These are phyloP conservation scores for Nakataea oryzae DNA, from an alignment of 2,329 filamentous ascomycete genomes.

Conservation along the genomic window DNA sequence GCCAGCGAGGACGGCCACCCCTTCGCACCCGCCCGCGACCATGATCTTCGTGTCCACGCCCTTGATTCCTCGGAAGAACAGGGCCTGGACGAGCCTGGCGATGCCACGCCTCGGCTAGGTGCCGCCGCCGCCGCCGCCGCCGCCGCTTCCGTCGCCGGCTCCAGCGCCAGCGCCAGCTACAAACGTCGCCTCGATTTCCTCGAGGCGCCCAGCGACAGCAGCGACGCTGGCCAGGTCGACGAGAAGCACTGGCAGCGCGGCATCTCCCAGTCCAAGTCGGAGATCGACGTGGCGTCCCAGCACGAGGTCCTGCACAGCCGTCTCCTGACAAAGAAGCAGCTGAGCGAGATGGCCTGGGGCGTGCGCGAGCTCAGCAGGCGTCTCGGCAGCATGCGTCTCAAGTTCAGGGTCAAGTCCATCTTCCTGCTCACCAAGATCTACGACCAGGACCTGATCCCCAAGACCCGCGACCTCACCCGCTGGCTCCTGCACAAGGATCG, in stretches of 20 bases:
- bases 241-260: conserved; percentile 41
- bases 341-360: conserved; percentile 95
- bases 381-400: conserved; percentile 71
- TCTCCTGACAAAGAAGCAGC: conserved; percentile 87
- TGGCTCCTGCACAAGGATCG: conserved; percentile 72
- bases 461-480: conserved; percentile 64
- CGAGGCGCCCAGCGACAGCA: conserved; percentile 23
- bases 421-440: conserved; percentile 90
- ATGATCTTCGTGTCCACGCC: conserved; percentile 7
- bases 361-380: conserved; percentile 84
- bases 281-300: conserved; percentile 20
- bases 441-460: conserved; percentile 66
- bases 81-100: conserved; percentile 11
- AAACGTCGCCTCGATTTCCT: conserved; percentile 2
- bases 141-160: no score
- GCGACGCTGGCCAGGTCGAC: conserved; percentile 41
- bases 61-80: conserved; percentile 8
- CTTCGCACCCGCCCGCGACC: conserved; percentile 8
- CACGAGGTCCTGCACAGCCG: conserved; percentile 41
- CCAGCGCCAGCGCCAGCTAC: neutral
- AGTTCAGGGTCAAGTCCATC: conserved; percentile 70
- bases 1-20: conserved; percentile 12
- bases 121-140: no score
- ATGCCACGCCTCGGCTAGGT: neutral
- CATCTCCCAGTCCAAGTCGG: conserved; percentile 14